phyloP scores from a whole-genome alignment of 495 filamentous ascomycete species.

The Aspergillus mulundensis region DNA sequence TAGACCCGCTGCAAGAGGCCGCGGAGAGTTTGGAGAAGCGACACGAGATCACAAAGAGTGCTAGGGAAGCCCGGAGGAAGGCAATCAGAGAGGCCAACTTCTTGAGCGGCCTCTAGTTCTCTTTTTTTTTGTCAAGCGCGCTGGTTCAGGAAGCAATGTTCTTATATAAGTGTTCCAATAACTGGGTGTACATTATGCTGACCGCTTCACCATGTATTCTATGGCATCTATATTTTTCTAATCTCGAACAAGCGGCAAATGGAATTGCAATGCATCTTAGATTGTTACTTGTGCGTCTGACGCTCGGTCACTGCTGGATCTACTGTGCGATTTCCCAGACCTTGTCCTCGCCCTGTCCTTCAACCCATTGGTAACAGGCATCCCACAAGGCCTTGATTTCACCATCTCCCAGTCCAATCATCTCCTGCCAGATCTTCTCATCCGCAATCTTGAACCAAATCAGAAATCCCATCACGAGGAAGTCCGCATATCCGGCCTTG shows the following conservation, averaged over 20 bases:
- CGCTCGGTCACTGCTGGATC: neutral
- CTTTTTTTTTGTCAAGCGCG: constrained; percentile 12
- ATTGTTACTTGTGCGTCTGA: no score
- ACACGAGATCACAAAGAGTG: constrained; percentile 50
- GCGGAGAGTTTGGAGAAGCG: constrained; percentile 38
- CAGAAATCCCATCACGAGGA: constrained; percentile 15
- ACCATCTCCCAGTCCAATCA: constrained; percentile 15
- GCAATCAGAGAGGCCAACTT: constrained; percentile 92
- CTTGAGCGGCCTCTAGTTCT: constrained; percentile 66
- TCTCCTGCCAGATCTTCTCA: constrained; percentile 10
- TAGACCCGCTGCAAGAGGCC: constrained; percentile 28
- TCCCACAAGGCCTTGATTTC: constrained; percentile 16
- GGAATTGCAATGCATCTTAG: neutral
- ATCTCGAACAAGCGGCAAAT: constrained; percentile 14
- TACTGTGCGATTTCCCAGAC: constrained; percentile 17
- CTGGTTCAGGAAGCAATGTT: constrained; percentile 8
- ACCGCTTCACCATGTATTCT: constrained; percentile 21
- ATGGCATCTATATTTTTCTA: constrained; percentile 14
- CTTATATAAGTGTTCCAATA: constrained; percentile 9
- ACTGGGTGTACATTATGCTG: constrained; percentile 16
- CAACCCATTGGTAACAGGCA: constrained; percentile 16
- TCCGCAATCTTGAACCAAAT: constrained; percentile 15
- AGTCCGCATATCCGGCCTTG: constrained; percentile 20
- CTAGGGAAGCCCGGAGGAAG: constrained; percentile 65
- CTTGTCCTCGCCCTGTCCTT: constrained; percentile 21